A percentile compares a stretch with the other conserved stretches of the same genome.
Evolutionary conservation across 83 land plant genomes (phyloP).

Genomic region (Thuja plicata): DNA sequence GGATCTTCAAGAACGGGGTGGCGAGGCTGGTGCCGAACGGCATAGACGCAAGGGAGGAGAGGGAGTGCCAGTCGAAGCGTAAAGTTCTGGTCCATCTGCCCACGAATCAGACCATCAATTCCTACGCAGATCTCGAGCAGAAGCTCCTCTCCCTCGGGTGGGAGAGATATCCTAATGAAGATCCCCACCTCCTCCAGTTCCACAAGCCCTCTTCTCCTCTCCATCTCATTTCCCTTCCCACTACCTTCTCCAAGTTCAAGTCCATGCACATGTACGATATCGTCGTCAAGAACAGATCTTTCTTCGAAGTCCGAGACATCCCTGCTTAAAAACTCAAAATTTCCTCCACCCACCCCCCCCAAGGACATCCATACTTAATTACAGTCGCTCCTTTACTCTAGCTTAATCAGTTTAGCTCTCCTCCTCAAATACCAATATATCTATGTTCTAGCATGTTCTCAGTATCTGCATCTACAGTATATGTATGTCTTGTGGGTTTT

Average conservation of each 20-base stretch:
- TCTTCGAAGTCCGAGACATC: slow-evolving; percentile 64
- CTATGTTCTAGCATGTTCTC: neutral
- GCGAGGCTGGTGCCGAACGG: slow-evolving; percentile 47
- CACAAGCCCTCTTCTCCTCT: slow-evolving; percentile 57
- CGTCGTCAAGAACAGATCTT: slow-evolving; percentile 57
- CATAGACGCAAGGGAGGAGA: slow-evolving; percentile 21
- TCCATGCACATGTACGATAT: slow-evolving; percentile 78
- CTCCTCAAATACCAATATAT: neutral
- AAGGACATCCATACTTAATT: too few species aligned
- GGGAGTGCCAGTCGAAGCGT: slow-evolving; percentile 18
- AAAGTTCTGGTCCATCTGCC: slow-evolving; percentile 62
- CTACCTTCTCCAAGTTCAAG: slow-evolving; percentile 52
- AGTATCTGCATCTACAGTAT: neutral
- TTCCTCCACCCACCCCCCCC: neutral
- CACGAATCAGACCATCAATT: slow-evolving; percentile 43
- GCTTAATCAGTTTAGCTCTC: neutral
- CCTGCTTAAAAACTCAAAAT: too few species aligned
- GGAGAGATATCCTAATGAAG: slow-evolving; percentile 64
- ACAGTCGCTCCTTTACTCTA: too few species aligned
- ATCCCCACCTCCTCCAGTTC: slow-evolving; percentile 68
- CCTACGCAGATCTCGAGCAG: slow-evolving; percentile 51
- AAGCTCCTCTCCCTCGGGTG: slow-evolving; percentile 53
- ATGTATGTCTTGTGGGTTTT: too few species aligned
- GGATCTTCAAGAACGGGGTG: slow-evolving; percentile 66
- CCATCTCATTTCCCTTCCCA: slow-evolving; percentile 74